Percentiles rank a stretch among this genome's conserved stretches.
Conservation (phyloP, 73 alveolate species). For the Paramecium octaurelia region DNA sequence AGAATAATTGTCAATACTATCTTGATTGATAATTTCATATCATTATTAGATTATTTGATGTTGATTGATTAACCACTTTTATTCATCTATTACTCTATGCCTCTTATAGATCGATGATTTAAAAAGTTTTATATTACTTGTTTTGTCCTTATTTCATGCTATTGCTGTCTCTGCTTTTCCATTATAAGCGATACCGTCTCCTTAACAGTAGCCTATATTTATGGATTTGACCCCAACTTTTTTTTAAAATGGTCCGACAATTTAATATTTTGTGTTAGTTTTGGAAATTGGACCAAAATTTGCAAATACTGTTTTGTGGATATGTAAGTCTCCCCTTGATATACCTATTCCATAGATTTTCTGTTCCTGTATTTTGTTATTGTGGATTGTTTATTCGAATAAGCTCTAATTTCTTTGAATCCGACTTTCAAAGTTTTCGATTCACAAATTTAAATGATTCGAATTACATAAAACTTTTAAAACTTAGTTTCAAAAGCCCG, state of each 20-base stretch:
- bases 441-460: not conserved
- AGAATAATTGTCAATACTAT: not conserved
- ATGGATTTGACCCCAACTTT: not conserved
- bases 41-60: not conserved
- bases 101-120: not conserved
- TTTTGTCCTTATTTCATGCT: not conserved
- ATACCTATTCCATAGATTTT: not conserved
- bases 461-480: not conserved
- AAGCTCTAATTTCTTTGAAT: not conserved
- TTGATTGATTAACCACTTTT: not conserved
- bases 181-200: not conserved
- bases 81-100: not conserved
- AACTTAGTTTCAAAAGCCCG: not conserved
- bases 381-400: not conserved
- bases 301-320: not conserved
- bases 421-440: not conserved
- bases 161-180: not conserved
- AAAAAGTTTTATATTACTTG: not conserved
- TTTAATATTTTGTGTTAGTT: not conserved
- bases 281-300: not conserved
- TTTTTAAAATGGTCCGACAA: not conserved
- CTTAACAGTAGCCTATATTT: not conserved
- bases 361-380: not conserved
- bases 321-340: not conserved
- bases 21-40: not conserved